phyloP scores from a whole-genome alignment of 805 yeast species.

The Isabelozyma heimii region DNA sequence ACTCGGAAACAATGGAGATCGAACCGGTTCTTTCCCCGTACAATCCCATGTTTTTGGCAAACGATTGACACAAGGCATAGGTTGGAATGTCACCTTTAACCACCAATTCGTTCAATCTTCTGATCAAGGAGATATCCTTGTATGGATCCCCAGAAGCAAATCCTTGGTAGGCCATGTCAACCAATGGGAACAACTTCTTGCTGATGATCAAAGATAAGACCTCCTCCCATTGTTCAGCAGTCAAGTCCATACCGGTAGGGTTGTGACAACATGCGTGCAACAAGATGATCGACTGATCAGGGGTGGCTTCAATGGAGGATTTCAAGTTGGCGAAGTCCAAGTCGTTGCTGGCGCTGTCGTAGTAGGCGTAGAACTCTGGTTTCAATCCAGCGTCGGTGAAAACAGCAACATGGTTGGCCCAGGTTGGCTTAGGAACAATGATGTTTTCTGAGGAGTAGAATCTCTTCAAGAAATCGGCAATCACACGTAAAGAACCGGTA shows the following conservation, averaged over 20 bases:
- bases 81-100: constrained; percentile 51
- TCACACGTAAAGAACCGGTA: constrained; percentile 88
- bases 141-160: constrained; percentile 83
- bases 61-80: constrained; percentile 50
- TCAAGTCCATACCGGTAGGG: constrained; percentile 95
- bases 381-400: constrained; percentile 70
- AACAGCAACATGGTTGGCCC: constrained; percentile 91
- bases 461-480: constrained; percentile 69
- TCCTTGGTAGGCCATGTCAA: constrained; percentile 96
- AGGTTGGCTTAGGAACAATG: constrained; percentile 82
- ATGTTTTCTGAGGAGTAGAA: constrained; percentile 58
- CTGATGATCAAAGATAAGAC: constrained; percentile 62
- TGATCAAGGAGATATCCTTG: constrained; percentile 56
- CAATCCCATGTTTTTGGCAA: constrained; percentile 49
- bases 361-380: constrained; percentile 66
- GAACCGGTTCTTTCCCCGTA: constrained; percentile 72
- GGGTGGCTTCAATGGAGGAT: constrained; percentile 52
- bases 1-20: constrained; percentile 59
- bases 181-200: constrained; percentile 69
- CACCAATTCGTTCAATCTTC: constrained; percentile 45
- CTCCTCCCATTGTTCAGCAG: constrained; percentile 73
- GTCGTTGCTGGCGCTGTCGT: constrained; percentile 57
- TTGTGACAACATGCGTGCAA: constrained; percentile 96
- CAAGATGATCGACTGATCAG: constrained; percentile 62
- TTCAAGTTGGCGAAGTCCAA: constrained; percentile 67